Base-by-base conservation (phyloP, 768 basidiomycete genomes). In the Auricularia cornea region DNA sequence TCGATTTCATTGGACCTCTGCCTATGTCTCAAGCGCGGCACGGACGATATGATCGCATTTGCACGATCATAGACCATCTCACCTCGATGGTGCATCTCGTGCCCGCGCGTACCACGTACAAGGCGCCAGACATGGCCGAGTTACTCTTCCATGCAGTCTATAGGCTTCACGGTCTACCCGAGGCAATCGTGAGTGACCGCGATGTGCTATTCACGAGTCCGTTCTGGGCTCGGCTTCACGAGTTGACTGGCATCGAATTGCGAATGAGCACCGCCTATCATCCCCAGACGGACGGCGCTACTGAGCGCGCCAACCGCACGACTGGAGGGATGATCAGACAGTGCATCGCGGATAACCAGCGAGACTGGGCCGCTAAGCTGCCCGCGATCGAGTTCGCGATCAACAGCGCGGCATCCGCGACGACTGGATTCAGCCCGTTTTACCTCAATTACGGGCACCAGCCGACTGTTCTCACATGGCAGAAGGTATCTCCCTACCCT, bases 381-480 rank as follows among this genome's bases (percentile, higher is more conserved):
- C 71, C 74, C 3, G 70, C 62, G 8, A 74, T 76, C 30, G 75
- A 78, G 62, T 78, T 78, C 68, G 75, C 77, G 0, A 69, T 79
- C 18, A 79, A 79, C 60, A 62, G 56, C 1, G 74, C 77, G 1
- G 41, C 69, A 0, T 75, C 76, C 0, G 71, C 73, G 10, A 70
- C 70, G 0, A 79, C 77, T 0, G 74, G 75, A 11, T 76, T 69
- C 61, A 59, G 73, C 3, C 78, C 77, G 0, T 79, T 78, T 66
- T 73, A 73, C 62, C 64, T 77, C 5, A 76, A 75, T 51, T 65
- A 63, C n/a, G 75, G 77, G 1, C 63, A 69, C 2, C 66, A 71
- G 66, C 77, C 75, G 0, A 64, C 65, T 3, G 59, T 74, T 0
- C 69, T 78, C 67, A 68, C 75, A 18, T 76, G 75, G 76, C 14